Percentiles rank a stretch among this genome's conserved stretches.
Evolutionary conservation across 371 early-diverging fungal species (phyloP).

Genomic region (Capillidium heterosporum): DNA sequence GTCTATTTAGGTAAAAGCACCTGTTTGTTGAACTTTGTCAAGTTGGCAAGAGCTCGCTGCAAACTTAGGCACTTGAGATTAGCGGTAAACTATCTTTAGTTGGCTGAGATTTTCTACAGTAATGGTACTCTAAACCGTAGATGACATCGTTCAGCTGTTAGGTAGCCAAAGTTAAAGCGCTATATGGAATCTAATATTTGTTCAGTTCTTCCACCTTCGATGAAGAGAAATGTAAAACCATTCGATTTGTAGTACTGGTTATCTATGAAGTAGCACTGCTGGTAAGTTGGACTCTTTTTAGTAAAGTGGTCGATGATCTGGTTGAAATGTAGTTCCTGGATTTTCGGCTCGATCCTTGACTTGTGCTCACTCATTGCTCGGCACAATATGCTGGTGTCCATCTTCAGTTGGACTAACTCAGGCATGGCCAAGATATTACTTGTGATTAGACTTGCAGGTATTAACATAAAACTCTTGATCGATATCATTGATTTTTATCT

Average conservation of each 20-base stretch:
- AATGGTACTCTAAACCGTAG: conserved; percentile 50
- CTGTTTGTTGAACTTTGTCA: conserved; percentile 31
- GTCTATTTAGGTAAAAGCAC: background rate
- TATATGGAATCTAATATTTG: conserved; percentile 11
- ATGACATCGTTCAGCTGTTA: conserved; percentile 36
- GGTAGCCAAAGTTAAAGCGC: conserved; percentile 12
- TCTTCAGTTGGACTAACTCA: background rate
- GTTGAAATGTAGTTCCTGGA: conserved; percentile 14
- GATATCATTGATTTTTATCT: too few relatives aligned
- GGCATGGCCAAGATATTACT: background rate
- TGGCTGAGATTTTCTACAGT: conserved; percentile 43
- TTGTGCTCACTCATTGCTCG: background rate
- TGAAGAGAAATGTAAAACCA: conserved; percentile 31
- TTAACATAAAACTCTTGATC: too few relatives aligned
- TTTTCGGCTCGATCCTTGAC: conserved; percentile 7
- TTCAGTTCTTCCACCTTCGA: conserved; percentile 13
- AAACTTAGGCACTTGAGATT: conserved; percentile 25
- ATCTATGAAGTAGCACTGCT: conserved; percentile 38
- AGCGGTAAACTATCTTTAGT: conserved; percentile 6
- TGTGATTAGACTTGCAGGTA: background rate
- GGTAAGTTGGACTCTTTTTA: conserved; percentile 16
- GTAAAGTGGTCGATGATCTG: conserved; percentile 33
- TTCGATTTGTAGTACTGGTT: conserved; percentile 34
- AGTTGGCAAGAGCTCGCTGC: conserved; percentile 39
- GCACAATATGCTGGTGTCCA: background rate